Evolutionary conservation across 108 stramenopile species (phyloP).

Genomic region (Discostella stelligeroides): DNA sequence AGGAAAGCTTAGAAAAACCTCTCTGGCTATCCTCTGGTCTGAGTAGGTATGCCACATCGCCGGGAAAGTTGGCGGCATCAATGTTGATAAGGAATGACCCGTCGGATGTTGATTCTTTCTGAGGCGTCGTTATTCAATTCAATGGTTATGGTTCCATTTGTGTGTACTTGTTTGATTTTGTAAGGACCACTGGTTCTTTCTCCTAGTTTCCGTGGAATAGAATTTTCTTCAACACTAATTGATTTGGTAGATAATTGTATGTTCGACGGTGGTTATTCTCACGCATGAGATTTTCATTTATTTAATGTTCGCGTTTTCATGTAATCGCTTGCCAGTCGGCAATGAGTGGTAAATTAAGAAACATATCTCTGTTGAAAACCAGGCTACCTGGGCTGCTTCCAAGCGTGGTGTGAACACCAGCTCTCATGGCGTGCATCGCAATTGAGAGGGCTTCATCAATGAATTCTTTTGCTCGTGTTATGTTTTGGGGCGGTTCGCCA

Average conservation of each 20-base stretch:
- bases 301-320: background rate
- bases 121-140: constrained; percentile 1
- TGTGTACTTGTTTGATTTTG: constrained; percentile 27
- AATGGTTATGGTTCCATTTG: constrained; percentile 50
- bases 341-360: too few relatives aligned
- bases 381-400: too few relatives aligned
- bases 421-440: too few relatives aligned
- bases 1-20: too few relatives aligned
- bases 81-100: constrained; percentile 10
- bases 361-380: too few relatives aligned
- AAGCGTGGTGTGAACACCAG: too few relatives aligned
- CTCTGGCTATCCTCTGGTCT: too few relatives aligned
- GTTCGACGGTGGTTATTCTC: background rate
- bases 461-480: too few relatives aligned
- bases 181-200: constrained; percentile 39
- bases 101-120: background rate
- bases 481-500: too few relatives aligned
- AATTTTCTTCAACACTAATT: constrained; percentile 19
- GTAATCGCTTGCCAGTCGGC: constrained; percentile 9
- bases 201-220: constrained; percentile 31
- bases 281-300: background rate
- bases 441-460: too few relatives aligned
- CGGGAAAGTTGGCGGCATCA: too few relatives aligned
- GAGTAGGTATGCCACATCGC: too few relatives aligned
- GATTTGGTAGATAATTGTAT: constrained; percentile 2